Conservation (phyloP, 768 basidiomycete genomes). For the Suillus ampliporus region DNA sequence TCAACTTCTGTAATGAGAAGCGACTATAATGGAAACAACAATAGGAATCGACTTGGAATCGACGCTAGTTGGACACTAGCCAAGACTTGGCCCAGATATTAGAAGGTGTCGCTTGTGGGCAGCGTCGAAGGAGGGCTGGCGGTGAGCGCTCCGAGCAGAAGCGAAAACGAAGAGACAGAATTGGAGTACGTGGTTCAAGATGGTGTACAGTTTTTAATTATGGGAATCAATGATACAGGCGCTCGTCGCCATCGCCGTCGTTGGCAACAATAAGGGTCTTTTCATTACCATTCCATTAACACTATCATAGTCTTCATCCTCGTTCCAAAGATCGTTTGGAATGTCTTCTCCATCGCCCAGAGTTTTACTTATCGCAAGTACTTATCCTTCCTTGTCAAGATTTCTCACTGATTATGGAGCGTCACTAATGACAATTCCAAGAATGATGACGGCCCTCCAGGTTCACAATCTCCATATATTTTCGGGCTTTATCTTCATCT, state of each 20-base stretch:
- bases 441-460: conserved; percentile 89
- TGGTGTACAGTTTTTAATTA: conserved; percentile 21
- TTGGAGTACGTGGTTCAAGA: conserved; percentile 8
- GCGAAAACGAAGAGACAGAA: conserved; percentile 12
- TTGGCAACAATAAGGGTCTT: conserved; percentile 16
- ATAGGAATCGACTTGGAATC: conserved; percentile 16
- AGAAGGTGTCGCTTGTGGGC: conserved; percentile 6
- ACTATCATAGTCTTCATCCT: not conserved
- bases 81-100: not conserved
- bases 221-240: conserved; percentile 25
- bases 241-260: conserved; percentile 10
- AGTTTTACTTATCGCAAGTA: conserved; percentile 52
- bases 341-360: conserved; percentile 34
- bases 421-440: conserved; percentile 30
- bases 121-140: not conserved
- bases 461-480: conserved; percentile 74
- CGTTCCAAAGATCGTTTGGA: too few relatives aligned
- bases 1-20: conserved; percentile 1
- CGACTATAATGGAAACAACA: not conserved
- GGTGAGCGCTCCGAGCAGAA: not conserved
- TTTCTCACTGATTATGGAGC: not conserved
- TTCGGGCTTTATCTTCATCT: conserved; percentile 72
- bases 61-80: conserved; percentile 16
- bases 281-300: not conserved
- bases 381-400: conserved; percentile 5